Evolutionary conservation across 768 basidiomycete species (phyloP), one percentile per base, ranked within the genome.

Genomic region (Leccinum disarticulatum): DNA sequence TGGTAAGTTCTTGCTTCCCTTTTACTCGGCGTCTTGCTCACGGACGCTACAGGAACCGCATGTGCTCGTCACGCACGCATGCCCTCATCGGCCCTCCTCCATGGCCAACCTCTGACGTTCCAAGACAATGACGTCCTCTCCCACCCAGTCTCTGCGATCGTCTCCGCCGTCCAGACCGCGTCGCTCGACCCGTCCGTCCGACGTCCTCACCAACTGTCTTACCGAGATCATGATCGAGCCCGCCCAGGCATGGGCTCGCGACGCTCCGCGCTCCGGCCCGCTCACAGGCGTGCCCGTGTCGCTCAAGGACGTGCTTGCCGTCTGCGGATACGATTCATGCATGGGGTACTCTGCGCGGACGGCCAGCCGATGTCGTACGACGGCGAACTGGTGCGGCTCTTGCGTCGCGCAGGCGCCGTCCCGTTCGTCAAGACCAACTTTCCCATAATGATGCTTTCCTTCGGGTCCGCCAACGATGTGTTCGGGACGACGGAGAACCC

Each of bases 211-310:
- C n/a, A 90, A 90, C 68, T 91, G 89, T 64, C 70, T 89, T 49
- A 80, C 86, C 11, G 87, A 89, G 61, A 74, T 90, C 58, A 81
- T 87, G 79, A 83, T 89, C 77, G 36, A 74, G 67, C 27, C 72
- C 14, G 67, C 70, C 0, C 80, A 79, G 55, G 36, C 7, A n/a
- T 71, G 69, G 72, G 69, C 73, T 0, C 60, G 63, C 35, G 53
- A 47, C 11, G 66, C 66, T 1, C 46, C 41, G 9, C 66, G 63
- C 43, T 64, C 73, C 11, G 68, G 67, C 14, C 81, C 84, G 11
- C 76, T 90, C 7, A 79, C 87, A 51, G 87, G 87, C 17, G 81
- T 90, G 1, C 88, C 88, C 15, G 77, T 90, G 19, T 86, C 85
- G 52, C 74, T 90, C 66, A 90, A 90, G 77, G 87, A 88, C 75